phyloP scores from a whole-genome alignment of 2,329 filamentous ascomycete species.

The Talaromyces sp. region DNA sequence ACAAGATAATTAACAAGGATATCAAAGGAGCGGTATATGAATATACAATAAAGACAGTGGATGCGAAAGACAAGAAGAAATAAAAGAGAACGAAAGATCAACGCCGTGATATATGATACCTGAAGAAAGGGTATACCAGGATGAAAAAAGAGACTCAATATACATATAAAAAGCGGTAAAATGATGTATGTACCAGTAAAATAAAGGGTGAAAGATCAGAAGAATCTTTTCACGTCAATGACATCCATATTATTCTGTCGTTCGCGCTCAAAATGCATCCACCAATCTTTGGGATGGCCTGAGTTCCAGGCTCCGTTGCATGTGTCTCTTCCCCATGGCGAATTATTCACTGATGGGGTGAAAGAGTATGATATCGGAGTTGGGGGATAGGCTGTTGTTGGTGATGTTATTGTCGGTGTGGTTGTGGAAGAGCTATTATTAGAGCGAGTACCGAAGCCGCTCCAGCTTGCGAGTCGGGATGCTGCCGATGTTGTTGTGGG shows the following conservation, averaged over 20 bases:
- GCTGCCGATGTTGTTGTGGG: conserved; percentile 21
- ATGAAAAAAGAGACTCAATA: neutral
- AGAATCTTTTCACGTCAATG: conserved; percentile 34
- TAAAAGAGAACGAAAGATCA: neutral
- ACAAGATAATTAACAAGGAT: neutral
- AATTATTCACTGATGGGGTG: conserved; percentile 19
- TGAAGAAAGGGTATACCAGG: neutral
- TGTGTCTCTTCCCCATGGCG: conserved; percentile 42
- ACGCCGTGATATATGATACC: neutral
- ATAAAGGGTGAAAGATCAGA: conserved; percentile 23
- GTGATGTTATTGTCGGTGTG: conserved; percentile 24
- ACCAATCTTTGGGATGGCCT: conserved; percentile 43
- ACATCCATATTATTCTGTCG: conserved; percentile 33
- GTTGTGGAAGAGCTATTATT: conserved; percentile 20
- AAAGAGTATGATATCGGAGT: conserved; percentile 32
- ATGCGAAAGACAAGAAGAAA: neutral
- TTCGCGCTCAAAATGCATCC: conserved; percentile 45
- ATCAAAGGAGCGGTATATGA: neutral
- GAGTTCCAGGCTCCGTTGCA: conserved; percentile 46
- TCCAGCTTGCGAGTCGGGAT: conserved; percentile 34
- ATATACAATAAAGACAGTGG: neutral
- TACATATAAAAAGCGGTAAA: neutral
- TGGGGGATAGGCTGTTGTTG: conserved; percentile 28
- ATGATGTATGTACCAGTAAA: neutral
- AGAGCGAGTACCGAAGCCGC: conserved; percentile 34